A percentile compares a stretch with the other conserved stretches of the same genome.
phyloP scores from a whole-genome alignment of 2,329 filamentous ascomycete species.

The Septoria petroselini region DNA sequence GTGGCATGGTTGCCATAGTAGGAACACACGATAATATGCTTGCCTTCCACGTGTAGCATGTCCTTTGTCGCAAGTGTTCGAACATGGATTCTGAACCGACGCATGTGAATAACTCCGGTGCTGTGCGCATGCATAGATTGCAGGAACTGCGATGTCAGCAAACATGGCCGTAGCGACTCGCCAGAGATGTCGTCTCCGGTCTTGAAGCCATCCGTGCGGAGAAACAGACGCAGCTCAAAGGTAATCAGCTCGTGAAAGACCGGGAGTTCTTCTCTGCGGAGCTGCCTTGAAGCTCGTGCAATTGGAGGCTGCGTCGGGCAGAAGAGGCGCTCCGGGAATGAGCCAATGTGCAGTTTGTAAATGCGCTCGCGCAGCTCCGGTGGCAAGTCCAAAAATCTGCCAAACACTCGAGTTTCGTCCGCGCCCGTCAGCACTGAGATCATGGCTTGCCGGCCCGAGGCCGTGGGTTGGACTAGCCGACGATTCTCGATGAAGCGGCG shows the following conservation, averaged over 20 bases:
- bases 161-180: no score
- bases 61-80: no score
- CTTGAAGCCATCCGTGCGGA: neutral
- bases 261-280: slow-evolving; percentile 9
- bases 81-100: no score
- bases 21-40: no score
- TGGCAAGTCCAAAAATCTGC: slow-evolving; percentile 9
- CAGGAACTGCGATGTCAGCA: no score
- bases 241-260: slow-evolving; percentile 3
- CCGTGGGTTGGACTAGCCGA: neutral
- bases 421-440: neutral
- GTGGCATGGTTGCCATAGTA: no score
- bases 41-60: no score
- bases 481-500: neutral
- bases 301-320: slow-evolving; percentile 15
- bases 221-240: neutral
- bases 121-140: no score
- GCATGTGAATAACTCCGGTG: no score
- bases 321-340: neutral
- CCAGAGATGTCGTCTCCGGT: neutral
- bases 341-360: slow-evolving; percentile 4
- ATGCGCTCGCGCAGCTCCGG: slow-evolving; percentile 14
- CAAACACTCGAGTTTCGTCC: neutral
- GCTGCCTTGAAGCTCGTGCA: neutral
- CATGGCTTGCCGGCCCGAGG: neutral